A percentile compares a stretch with the other conserved stretches of the same genome.
Conservation (phyloP, 805 yeast species). For the Suhomyces emberorum region DNA sequence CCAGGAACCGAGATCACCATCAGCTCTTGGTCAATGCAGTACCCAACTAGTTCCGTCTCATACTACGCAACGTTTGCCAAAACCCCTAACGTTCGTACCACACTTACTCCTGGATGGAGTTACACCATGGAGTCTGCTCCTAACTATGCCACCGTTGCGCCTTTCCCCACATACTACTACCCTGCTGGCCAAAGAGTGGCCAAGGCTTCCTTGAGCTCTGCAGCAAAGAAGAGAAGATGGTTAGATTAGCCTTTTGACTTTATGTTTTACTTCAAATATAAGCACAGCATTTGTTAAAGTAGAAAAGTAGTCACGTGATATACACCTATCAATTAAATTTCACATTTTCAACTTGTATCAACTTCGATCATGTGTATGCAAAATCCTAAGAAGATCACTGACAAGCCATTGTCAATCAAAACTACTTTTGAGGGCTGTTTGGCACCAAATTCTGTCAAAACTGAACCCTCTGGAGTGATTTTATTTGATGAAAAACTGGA, state of each 20-base stretch:
- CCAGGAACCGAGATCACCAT: slow-evolving; percentile 72
- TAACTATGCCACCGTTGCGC: slow-evolving; percentile 72
- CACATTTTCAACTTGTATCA: too few relatives aligned
- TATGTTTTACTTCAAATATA: too few relatives aligned
- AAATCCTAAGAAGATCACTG: slow-evolving; percentile 1
- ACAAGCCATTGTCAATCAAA: too few relatives aligned
- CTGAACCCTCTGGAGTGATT: too few relatives aligned
- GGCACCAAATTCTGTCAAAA: too few relatives aligned
- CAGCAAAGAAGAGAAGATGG: slow-evolving; percentile 39
- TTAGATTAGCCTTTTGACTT: slow-evolving; percentile 21
- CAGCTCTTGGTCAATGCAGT: slow-evolving; percentile 61
- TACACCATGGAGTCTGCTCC: slow-evolving; percentile 59
- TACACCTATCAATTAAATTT: too few relatives aligned
- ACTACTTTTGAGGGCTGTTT: too few relatives aligned
- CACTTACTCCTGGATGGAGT: slow-evolving; percentile 83
- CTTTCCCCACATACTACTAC: slow-evolving; percentile 63
- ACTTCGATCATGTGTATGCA: slow-evolving; percentile 8
- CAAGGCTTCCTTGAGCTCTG: slow-evolving; percentile 33
- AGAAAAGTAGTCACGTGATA: too few relatives aligned
- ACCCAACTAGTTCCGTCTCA: slow-evolving; percentile 61
- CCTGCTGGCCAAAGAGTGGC: slow-evolving; percentile 54
- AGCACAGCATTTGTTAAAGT: too few relatives aligned
- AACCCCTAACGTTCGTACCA: slow-evolving; percentile 52
- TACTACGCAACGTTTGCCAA: slow-evolving; percentile 47
- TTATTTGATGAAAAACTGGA: too few relatives aligned